A percentile compares a stretch with the other conserved stretches of the same genome.
These are phyloP conservation scores for Microsporum ferrugineum DNA, from an alignment of 2,329 filamentous ascomycete species.

Conservation along the genomic window DNA sequence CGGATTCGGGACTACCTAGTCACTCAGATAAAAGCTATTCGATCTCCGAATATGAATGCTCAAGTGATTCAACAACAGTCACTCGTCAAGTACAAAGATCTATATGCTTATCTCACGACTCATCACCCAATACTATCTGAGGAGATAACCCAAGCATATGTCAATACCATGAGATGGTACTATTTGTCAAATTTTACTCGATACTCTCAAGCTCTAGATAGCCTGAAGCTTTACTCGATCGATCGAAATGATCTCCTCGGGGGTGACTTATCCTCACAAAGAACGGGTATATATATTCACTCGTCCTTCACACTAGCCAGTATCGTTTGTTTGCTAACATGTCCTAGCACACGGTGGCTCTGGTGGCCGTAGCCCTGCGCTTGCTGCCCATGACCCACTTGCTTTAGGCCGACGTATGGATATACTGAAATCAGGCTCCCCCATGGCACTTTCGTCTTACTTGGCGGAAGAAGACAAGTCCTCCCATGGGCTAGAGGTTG, in stretches of 20 bases:
- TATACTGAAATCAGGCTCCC: conserved; percentile 60
- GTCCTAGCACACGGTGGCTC: conserved; percentile 26
- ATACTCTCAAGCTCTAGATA: conserved; percentile 72
- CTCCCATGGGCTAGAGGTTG: conserved; percentile 76
- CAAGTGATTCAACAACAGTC: conserved; percentile 93
- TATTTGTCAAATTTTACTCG: conserved; percentile 83
- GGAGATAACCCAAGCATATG: conserved; percentile 84
- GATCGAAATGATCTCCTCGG: conserved; percentile 78
- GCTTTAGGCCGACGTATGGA: conserved; percentile 79
- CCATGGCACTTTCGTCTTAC: conserved; percentile 71
- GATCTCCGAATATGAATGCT: conserved; percentile 91
- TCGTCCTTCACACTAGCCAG: no score
- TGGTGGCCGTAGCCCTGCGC: conserved; percentile 27
- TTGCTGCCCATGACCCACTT: conserved; percentile 63
- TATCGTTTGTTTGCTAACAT: conserved; percentile 9
- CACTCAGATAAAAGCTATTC: conserved; percentile 81
- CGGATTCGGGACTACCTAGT: conserved; percentile 91
- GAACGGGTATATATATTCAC: conserved; percentile 33
- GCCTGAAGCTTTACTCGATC: conserved; percentile 68
- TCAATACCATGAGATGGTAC: conserved; percentile 99
- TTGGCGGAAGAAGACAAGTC: conserved; percentile 81
- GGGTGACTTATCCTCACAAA: conserved; percentile 60
- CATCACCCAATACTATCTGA: conserved; percentile 75
- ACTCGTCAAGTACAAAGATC: conserved; percentile 76
- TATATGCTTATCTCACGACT: conserved; percentile 73